Evolutionary conservation across 176 grass and related monocot species (phyloP).

Genomic region (Aechmea fasciata): DNA sequence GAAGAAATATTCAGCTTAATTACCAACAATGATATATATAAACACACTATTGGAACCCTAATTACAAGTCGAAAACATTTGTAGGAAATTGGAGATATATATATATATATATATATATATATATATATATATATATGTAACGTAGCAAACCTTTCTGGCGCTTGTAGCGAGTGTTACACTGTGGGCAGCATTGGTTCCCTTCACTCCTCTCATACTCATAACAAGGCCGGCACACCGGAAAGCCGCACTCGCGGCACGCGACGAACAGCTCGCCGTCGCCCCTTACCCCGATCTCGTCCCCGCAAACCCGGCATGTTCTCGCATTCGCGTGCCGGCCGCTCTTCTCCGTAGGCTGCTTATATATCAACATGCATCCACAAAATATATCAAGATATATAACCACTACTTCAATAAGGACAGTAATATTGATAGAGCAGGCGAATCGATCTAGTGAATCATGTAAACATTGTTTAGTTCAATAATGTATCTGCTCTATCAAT

Average conservation of each 20-base stretch:
- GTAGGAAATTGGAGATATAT: no score
- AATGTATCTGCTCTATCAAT: no score
- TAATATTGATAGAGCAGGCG: neutral
- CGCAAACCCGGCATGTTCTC: slow-evolving; percentile 65
- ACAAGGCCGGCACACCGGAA: slow-evolving; percentile 75
- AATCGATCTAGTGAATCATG: no score
- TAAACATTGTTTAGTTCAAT: no score
- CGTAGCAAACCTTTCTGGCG: slow-evolving; percentile 51
- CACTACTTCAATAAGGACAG: neutral
- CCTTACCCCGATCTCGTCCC: slow-evolving; percentile 45
- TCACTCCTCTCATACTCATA: slow-evolving; percentile 84
- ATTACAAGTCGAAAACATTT: no score
- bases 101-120: no score
- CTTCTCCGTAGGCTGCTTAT: slow-evolving; percentile 34
- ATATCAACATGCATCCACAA: neutral
- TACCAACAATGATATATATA: no score
- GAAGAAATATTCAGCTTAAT: no score
- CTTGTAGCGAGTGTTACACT: slow-evolving; percentile 94
- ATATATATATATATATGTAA: no score
- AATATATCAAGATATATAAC: neutral
- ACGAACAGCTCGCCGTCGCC: slow-evolving; percentile 59
- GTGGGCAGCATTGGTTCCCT: slow-evolving; percentile 64
- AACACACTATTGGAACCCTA: no score
- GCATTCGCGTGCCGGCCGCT: slow-evolving; percentile 25
- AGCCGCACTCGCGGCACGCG: slow-evolving; percentile 77